These are phyloP conservation scores for Ophiostoma ips DNA, from an alignment of 2,329 filamentous ascomycete species.

Conservation along the genomic window DNA sequence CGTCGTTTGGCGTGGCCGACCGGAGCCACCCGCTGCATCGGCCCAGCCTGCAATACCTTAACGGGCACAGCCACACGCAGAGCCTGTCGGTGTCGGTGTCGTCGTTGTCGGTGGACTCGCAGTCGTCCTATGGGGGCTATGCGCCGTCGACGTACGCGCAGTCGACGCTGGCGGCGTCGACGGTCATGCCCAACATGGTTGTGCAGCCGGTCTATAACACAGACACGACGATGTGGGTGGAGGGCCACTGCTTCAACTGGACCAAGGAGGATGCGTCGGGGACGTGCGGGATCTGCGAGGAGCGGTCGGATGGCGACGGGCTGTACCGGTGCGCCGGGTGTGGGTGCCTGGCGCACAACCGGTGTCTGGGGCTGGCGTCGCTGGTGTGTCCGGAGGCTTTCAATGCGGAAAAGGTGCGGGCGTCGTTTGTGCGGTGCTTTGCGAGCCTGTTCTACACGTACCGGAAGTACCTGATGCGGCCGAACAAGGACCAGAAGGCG, in stretches of 20 bases:
- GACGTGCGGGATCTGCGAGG: constrained; percentile 61
- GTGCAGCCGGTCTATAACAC: constrained; percentile 68
- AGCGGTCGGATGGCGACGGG: constrained; percentile 56
- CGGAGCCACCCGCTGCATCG: constrained; percentile 53
- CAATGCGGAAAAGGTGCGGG: constrained; percentile 45
- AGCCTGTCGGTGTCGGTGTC: constrained; percentile 48
- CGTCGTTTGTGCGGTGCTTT: constrained; percentile 50
- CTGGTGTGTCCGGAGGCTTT: constrained; percentile 52
- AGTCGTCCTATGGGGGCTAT: constrained; percentile 61
- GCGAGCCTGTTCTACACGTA: constrained; percentile 55
- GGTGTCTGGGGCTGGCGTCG: constrained; percentile 48
- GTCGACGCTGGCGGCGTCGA: constrained; percentile 74
- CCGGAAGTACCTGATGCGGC: constrained; percentile 46
- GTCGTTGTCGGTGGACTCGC: constrained; percentile 45
- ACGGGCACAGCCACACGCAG: constrained; percentile 37
- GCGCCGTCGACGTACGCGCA: constrained; percentile 74
- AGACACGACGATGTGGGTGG: constrained; percentile 68
- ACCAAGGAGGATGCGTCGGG: constrained; percentile 43
- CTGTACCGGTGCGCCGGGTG: constrained; percentile 63
- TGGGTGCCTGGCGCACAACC: constrained; percentile 39
- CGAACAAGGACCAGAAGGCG: constrained; percentile 45
- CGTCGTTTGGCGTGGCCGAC: constrained; percentile 69
- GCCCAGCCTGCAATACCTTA: constrained; percentile 61
- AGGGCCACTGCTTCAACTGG: constrained; percentile 69
- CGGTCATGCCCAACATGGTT: constrained; percentile 74